A percentile compares a stretch with the other conserved stretches of the same genome.
Evolutionary conservation across 192 early-diverging fungal genomes (phyloP).

Genomic region (Martensiomyces pterosporus): DNA sequence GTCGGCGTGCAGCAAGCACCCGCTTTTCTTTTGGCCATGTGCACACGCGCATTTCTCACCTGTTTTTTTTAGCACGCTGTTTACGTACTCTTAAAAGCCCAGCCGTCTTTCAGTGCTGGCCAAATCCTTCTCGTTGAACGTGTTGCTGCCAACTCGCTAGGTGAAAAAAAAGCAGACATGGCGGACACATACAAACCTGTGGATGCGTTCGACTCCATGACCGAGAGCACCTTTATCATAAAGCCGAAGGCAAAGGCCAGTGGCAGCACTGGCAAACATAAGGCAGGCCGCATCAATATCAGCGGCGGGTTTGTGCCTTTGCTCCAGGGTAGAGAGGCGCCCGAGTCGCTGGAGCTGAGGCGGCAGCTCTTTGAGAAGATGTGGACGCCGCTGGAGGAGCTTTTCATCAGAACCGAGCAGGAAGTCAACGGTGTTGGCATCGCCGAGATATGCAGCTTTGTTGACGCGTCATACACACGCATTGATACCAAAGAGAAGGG

Average conservation of each 20-base stretch:
- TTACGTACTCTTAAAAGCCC: background rate
- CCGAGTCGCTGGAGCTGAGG: slow-evolving; percentile 51
- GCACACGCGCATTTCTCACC: background rate
- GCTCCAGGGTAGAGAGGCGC: slow-evolving; percentile 54
- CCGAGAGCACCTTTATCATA: slow-evolving; percentile 50
- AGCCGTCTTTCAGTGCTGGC: no score
- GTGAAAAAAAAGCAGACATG: slow-evolving; percentile 15
- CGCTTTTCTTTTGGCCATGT: no score
- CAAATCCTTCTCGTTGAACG: no score
- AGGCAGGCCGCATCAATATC: slow-evolving; percentile 2
- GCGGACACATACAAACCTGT: slow-evolving; percentile 32
- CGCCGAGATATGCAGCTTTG: slow-evolving; percentile 58
- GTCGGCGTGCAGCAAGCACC: no score
- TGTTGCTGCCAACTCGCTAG: no score
- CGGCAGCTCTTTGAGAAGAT: slow-evolving; percentile 47
- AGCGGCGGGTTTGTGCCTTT: slow-evolving; percentile 60
- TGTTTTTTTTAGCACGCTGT: background rate
- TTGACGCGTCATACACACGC: slow-evolving; percentile 50
- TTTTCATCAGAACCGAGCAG: slow-evolving; percentile 25
- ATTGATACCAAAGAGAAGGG: slow-evolving; percentile 27
- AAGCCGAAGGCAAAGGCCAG: slow-evolving; percentile 20
- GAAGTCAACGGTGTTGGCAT: slow-evolving; percentile 59
- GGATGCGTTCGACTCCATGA: slow-evolving; percentile 49
- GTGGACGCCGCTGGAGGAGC: slow-evolving; percentile 52
- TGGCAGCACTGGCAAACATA: background rate